Evolutionary conservation across 768 basidiomycete species (phyloP), one percentile per base, ranked within the genome.

Genomic region (Rhodotorula diobovata): DNA sequence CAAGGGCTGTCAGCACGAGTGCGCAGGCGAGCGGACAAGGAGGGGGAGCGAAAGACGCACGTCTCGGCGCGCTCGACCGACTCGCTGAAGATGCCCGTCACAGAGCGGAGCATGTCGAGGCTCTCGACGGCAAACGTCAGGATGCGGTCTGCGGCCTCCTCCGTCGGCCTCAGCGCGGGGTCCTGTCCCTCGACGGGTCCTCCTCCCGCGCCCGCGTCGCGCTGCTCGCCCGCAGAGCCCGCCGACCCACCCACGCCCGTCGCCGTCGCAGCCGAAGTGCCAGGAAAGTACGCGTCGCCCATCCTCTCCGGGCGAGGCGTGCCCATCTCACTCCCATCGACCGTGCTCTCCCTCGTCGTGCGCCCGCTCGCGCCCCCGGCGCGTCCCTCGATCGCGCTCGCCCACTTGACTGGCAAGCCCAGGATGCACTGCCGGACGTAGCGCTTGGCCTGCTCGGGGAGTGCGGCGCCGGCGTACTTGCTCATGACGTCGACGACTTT

Each of bases 81-180:
- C 71, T 93, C 93, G 77, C 87, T 89, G 70, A 94, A 89, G 34
- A 94, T 90, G 9, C 86, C 85, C n/a, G 90, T 90, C 39, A 93
- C 90, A 39, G 90, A 87, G 39, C 88, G 84, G 84, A 95, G 87
- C 91, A 93, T 94, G 78, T 95, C 92, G 80, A 95, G 78, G 78
- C 91, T 93, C 82, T 95, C 93, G 23, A 89, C 89, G 21, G 93
- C 91, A 16, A 95, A 86, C 15, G 88, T 87, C 74, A 95, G 79
- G 30, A 95, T 88, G 61, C 89, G 83, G 79, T 90, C 89, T 18
- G 93, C 90, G 39, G 91, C 89, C 25, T 87, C 84, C 34, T 86
- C 84, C 4, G 90, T 90, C 12, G 86, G 82, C 46, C 86, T 83
- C n/a, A 73, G 57, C 37, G 60, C 59, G 4, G 39, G 41, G 28